A percentile compares a stretch with the other conserved stretches of the same genome.
These are phyloP conservation scores for Lasiodiplodia hormozganensis DNA, from an alignment of 2,329 filamentous ascomycete species.

Conservation along the genomic window DNA sequence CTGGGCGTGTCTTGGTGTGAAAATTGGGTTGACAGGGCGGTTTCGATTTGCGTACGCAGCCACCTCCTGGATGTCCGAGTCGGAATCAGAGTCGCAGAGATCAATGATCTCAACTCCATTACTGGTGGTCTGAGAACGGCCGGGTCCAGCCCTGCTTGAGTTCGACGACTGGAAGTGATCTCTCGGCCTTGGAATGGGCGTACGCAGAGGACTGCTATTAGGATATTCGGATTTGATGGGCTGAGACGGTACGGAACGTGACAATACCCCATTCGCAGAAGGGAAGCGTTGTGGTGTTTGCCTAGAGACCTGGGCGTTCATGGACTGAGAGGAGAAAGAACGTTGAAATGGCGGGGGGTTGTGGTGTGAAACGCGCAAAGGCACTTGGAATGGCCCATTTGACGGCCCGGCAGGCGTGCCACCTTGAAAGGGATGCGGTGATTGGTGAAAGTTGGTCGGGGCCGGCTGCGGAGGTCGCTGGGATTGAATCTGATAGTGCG, in stretches of 20 bases:
- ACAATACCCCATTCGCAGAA: neutral
- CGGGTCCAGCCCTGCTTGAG: neutral
- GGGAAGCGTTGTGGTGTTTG: neutral
- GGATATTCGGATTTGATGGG: slow-evolving; percentile 1
- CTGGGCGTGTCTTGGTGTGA: neutral
- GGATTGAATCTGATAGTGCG: neutral
- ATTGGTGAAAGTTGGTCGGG: neutral
- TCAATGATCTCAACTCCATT: slow-evolving; percentile 14
- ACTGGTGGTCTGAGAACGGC: neutral
- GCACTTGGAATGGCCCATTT: neutral
- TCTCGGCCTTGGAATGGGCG: neutral
- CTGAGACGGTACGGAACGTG: slow-evolving; percentile 1
- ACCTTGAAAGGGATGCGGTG: neutral
- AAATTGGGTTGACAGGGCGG: neutral
- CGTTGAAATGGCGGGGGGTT: neutral
- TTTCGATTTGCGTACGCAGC: neutral
- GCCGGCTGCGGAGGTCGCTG: neutral
- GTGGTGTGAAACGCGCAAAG: neutral
- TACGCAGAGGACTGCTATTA: neutral
- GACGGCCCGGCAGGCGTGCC: neutral
- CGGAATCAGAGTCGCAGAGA: slow-evolving; percentile 13
- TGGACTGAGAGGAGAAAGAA: slow-evolving; percentile 11
- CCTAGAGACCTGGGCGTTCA: neutral
- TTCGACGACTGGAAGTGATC: neutral
- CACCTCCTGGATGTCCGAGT: slow-evolving; percentile 9